Conservation (phyloP, 2,329 filamentous ascomycete genomes). For the Aschersonia sp. region DNA sequence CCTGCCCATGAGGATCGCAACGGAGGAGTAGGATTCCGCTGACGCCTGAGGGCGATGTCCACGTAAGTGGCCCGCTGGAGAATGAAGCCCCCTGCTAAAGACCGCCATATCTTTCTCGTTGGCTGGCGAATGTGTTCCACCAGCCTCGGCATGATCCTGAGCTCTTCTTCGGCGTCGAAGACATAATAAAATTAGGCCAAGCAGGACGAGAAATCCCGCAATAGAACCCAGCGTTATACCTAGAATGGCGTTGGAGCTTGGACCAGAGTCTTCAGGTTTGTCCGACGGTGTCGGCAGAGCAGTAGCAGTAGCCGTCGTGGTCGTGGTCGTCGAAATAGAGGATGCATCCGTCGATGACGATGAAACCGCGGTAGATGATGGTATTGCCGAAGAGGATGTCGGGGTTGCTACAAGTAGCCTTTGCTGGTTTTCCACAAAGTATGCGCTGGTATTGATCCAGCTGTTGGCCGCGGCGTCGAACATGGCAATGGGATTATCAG, state of each 20-base stretch:
- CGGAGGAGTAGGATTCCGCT: slow-evolving; percentile 43
- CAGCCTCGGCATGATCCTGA: slow-evolving; percentile 30
- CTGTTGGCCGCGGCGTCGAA: slow-evolving; percentile 63
- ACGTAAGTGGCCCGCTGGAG: slow-evolving; percentile 24
- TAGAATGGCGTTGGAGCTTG: slow-evolving; percentile 44
- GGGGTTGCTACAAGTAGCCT: slow-evolving; percentile 19
- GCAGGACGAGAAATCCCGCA: slow-evolving; percentile 53
- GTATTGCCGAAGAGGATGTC: slow-evolving; percentile 12
- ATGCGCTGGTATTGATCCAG: slow-evolving; percentile 58
- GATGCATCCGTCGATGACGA: slow-evolving; percentile 8
- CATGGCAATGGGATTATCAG: slow-evolving; percentile 52
- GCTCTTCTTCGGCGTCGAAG: slow-evolving; percentile 34
- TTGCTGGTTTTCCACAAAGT: slow-evolving; percentile 38
- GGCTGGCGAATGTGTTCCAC: slow-evolving; percentile 25
- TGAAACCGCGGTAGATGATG: slow-evolving; percentile 7
- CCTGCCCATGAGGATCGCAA: slow-evolving; percentile 53
- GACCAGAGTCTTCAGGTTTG: slow-evolving; percentile 10
- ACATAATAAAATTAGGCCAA: slow-evolving; percentile 59
- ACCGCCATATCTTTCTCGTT: slow-evolving; percentile 44
- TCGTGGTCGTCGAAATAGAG: neutral
- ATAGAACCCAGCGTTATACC: slow-evolving; percentile 75
- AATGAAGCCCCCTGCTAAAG: slow-evolving; percentile 27
- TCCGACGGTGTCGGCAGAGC: neutral
- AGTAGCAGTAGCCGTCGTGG: slow-evolving; percentile 10
- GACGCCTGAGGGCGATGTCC: slow-evolving; percentile 39